Conservation (phyloP, 768 basidiomycete species). For the Boletus sp. region DNA sequence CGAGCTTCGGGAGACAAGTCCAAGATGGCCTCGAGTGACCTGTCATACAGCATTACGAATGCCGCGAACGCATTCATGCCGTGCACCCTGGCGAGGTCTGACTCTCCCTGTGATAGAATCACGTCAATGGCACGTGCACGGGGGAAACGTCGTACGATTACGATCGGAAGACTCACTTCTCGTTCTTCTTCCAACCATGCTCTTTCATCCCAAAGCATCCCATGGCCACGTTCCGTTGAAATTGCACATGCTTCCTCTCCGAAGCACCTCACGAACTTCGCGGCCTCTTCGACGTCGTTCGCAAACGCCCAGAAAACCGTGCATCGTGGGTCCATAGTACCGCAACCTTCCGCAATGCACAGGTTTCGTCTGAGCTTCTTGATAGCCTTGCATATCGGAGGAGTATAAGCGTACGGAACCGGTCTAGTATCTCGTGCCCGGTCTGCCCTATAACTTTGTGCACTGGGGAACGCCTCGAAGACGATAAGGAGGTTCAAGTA, state of each 20-base stretch:
- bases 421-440: constrained; percentile 7
- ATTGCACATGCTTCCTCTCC: constrained; percentile 55
- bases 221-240: constrained; percentile 39
- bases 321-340: constrained; percentile 45
- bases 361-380: constrained; percentile 65
- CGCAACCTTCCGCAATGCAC: constrained; percentile 58
- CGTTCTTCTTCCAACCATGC: constrained; percentile 59
- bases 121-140: constrained; percentile 14
- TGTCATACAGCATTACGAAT: constrained; percentile 57
- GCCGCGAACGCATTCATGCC: constrained; percentile 76
- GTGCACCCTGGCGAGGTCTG: constrained; percentile 48
- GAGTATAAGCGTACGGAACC: constrained; percentile 51
- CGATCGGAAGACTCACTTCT: constrained; percentile 40
- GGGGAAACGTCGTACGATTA: constrained; percentile 8
- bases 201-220: constrained; percentile 54
- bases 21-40: constrained; percentile 54
- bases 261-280: constrained; percentile 50
- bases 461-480: constrained; percentile 64
- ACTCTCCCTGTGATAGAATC: constrained; percentile 50
- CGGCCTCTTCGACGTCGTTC: constrained; percentile 55
- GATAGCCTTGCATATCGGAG: constrained; percentile 66
- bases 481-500: constrained; percentile 56
- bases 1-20: constrained; percentile 48
- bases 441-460: constrained; percentile 33
- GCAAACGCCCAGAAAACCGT: constrained; percentile 61